Evolutionary conservation across 2,329 filamentous ascomycete genomes (phyloP).

Genomic region (Ophiocordyceps australis): DNA sequence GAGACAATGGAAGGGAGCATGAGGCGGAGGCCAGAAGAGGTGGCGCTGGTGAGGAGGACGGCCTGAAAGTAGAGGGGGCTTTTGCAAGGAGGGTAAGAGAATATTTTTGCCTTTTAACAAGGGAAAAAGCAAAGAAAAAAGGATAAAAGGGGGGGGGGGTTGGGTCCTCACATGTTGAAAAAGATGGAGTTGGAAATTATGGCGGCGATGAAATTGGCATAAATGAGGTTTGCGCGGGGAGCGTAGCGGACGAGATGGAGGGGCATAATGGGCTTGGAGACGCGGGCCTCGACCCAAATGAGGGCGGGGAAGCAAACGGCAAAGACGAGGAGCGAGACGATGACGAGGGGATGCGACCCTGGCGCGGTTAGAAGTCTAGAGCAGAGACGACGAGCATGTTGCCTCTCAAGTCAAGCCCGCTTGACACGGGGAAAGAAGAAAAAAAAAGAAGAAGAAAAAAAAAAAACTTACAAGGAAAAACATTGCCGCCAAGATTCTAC

Average conservation of each 20-base stretch:
- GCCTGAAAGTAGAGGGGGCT: slow-evolving; percentile 63
- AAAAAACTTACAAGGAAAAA: slow-evolving; percentile 30
- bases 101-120: not conserved
- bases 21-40: slow-evolving; percentile 54
- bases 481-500: slow-evolving; percentile 43
- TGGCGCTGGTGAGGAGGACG: slow-evolving; percentile 51
- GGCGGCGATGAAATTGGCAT: slow-evolving; percentile 32
- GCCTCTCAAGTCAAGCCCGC: no score
- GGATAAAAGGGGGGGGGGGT: not conserved
- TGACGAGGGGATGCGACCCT: slow-evolving; percentile 41
- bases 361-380: not conserved
- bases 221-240: slow-evolving; percentile 39
- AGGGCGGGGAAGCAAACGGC: slow-evolving; percentile 28
- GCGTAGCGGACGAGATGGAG: slow-evolving; percentile 27
- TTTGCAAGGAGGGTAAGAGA: no score
- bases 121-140: not conserved
- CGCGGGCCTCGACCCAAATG: slow-evolving; percentile 30
- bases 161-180: slow-evolving; percentile 42
- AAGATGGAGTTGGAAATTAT: slow-evolving; percentile 35
- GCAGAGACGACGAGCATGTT: no score
- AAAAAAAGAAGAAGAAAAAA: not conserved
- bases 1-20: slow-evolving; percentile 41
- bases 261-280: slow-evolving; percentile 40
- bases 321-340: slow-evolving; percentile 30
- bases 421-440: no score